Evolutionary conservation across 108 stramenopile species (phyloP).

Genomic region (Cylindrotheca fusiformis): DNA sequence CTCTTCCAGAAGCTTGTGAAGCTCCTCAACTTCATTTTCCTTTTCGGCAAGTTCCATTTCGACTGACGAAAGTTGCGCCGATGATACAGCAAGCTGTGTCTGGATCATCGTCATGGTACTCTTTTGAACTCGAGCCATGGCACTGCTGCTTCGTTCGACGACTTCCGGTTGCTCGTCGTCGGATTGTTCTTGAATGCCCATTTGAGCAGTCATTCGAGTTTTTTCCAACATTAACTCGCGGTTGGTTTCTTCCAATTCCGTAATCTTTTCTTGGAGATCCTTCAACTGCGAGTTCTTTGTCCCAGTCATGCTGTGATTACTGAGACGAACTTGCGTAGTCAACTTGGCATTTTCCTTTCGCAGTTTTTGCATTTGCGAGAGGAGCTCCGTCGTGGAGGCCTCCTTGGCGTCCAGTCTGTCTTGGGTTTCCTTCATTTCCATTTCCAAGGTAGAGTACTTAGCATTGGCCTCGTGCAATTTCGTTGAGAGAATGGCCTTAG

Average conservation of each 20-base stretch:
- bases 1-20: neutral
- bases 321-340: neutral
- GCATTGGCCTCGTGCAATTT: neutral
- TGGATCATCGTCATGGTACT: neutral
- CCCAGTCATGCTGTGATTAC: neutral
- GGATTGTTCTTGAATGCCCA: neutral
- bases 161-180: neutral
- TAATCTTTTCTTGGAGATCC: neutral
- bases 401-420: neutral
- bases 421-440: neutral
- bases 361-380: neutral
- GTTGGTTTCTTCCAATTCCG: neutral
- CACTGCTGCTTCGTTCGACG: neutral
- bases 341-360: neutral
- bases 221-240: neutral
- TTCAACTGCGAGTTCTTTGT: neutral
- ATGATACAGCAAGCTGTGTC: neutral
- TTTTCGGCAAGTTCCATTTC: neutral
- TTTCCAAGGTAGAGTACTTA: neutral
- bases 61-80: neutral
- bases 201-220: neutral
- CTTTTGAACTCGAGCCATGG: neutral
- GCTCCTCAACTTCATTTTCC: neutral
- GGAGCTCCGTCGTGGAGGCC: neutral
- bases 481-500: neutral